A percentile compares a stretch with the other conserved stretches of the same genome.
These are phyloP conservation scores for Pyrenochaeta sp. DNA, from an alignment of 2,329 filamentous ascomycete species.

Conservation along the genomic window DNA sequence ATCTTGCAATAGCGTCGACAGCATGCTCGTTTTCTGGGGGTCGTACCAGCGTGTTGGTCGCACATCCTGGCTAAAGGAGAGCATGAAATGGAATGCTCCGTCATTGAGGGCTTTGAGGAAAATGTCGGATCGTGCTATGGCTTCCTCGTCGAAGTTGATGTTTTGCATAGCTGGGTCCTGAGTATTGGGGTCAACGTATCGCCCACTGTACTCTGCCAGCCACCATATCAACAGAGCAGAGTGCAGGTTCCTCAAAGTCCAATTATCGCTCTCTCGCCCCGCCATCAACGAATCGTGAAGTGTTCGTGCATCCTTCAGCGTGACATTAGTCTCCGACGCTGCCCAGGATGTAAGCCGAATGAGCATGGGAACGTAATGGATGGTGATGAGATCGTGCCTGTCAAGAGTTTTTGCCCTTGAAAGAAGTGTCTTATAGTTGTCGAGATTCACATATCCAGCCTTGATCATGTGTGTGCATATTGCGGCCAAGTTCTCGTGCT, in stretches of 20 bases:
- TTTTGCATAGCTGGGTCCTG: constrained; percentile 58
- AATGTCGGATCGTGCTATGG: constrained; percentile 73
- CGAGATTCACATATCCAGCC: constrained; percentile 71
- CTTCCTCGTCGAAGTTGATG: constrained; percentile 72
- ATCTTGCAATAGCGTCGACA: constrained; percentile 83
- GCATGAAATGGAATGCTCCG: constrained; percentile 89
- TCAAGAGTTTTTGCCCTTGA: constrained; percentile 73
- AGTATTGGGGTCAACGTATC: constrained; percentile 78
- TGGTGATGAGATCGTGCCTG: constrained; percentile 75
- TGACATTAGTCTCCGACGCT: constrained; percentile 74
- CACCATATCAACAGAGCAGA: constrained; percentile 84
- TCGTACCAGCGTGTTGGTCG: constrained; percentile 87
- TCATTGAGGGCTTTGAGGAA: constrained; percentile 84
- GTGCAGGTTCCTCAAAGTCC: constrained; percentile 78
- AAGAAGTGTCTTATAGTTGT: constrained; percentile 79
- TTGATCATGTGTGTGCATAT: constrained; percentile 82
- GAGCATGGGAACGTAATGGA: constrained; percentile 84
- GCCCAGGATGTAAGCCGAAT: constrained; percentile 80
- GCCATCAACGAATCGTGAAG: constrained; percentile 74
- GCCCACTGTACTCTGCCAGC: constrained; percentile 91
- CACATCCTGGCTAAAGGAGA: constrained; percentile 83
- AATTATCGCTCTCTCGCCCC: constrained; percentile 71
- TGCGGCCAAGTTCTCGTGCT: constrained; percentile 88
- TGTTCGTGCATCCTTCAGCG: constrained; percentile 72
- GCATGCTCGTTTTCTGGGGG: constrained; percentile 81